Base-by-base conservation (phyloP, 306 rosid species). In the Glycine tomentella region DNA sequence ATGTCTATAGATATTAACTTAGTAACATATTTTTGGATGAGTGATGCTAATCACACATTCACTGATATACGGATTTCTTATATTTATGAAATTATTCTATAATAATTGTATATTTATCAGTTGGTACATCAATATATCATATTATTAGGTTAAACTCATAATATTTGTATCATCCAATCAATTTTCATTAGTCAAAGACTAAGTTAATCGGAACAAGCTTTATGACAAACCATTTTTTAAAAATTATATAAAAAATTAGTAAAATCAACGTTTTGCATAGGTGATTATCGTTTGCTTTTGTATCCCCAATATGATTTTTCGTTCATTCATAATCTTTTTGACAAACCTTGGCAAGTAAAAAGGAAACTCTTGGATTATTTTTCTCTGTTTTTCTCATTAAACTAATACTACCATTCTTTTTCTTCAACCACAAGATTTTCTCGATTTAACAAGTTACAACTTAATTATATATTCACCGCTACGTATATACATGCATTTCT, bases 401-500 rank as follows among this genome's bases (percentile, higher is more conserved):
- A 33, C 48, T 64, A 44, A 14, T 5, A 53, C 40, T 31, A 15
- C 46, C 4, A 42, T 42, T 1, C 1, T 38, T 51, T 62, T 80
- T 49, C 49, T 57, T 67, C 58, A 65, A 79, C n/a, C n/a, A n/a
- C n/a, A 36, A 45, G 31, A 73, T 42, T n/a, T n/a, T n/a, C 12
- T 15, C 55, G 7, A 46, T 36, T 65, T 14, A 48, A 57, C 51
- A 55, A 31, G 67, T 59, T 69, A 63, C 56, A 49, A 2, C 31
- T 25, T 25, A 25, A n/a, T n/a, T n/a, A n/a, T n/a, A n/a, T n/a
- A n/a, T n/a, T n/a, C n/a, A n/a, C n/a, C n/a, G n/a, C n/a, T n/a
- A n/a, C n/a, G 9, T 45, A 70, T 63, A 45, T 70, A 55, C 80
- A 70, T 78, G 84, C 75, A 78, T 31, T 62, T 74, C 31, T 70